Evolutionary conservation across 768 basidiomycete genomes (phyloP), one percentile per base, ranked within the genome.

Genomic region (Phanerodontia chrysosporium): DNA sequence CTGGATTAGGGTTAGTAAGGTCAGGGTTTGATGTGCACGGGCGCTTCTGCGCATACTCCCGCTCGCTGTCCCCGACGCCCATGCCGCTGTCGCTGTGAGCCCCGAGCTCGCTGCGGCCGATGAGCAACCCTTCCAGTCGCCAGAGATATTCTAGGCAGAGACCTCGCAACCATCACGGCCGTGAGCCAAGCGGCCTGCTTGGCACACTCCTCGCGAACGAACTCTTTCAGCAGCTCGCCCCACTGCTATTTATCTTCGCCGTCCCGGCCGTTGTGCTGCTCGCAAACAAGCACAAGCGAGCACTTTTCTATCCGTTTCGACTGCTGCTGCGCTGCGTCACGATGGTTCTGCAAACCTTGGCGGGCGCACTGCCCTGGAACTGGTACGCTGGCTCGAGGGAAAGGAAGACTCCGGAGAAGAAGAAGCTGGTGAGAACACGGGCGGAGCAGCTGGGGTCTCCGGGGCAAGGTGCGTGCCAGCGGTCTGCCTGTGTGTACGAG

Each of bases 291-390:
- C 59, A 72, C 54, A 60, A 42, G n/a, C n/a, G 52, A 16, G 22
- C 52, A 9, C 22, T 53, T 13, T 8, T 39, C 10, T 39, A 39
- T n/a, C 52, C 52, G 6, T 1, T 42, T 6, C 52, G 52, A 22
- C 24, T 39, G 30, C 49, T 72, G 48, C 53, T 63, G 45, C 60
- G 68, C 54, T 66, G 66, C 46, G 57, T 65, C 61, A 59, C 65
- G 60, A 78, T 88, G 85, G 83, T 86, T 58, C 76, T 90, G 55
- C 83, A 86, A 60, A 76, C 73, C 55, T 66, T 88, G 29, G 77
- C 79, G n/a, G 69, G 78, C 25, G 72, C 75, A 39, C 72, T 89
- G 27, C 82, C 84, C 16, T 90, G 87, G 88, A 79, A 80, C 62
- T 88, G 87, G 84, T 75, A 75, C n/a, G 65, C 67, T 24, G 63